Evolutionary conservation across 2,329 filamentous ascomycete genomes (phyloP).

Genomic region (Chrysoporthe cubensis): DNA sequence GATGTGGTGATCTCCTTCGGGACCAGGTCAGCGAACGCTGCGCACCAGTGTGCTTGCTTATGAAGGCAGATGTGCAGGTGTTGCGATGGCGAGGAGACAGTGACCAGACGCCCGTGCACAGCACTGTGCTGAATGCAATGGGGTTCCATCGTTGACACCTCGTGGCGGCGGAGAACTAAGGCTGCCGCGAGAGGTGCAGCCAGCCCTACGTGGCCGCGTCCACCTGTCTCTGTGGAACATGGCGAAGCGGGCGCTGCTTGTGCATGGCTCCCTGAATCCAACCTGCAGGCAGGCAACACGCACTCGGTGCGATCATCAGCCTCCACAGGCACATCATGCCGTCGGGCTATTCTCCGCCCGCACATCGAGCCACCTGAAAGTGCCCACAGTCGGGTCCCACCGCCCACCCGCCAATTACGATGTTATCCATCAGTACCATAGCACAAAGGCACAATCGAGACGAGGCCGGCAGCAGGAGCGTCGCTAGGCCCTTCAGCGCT

Average conservation of each 20-base stretch:
- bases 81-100: background rate
- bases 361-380: background rate
- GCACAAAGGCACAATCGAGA: background rate
- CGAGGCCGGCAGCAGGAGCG: background rate
- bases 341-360: constrained; percentile 5
- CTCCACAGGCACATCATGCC: constrained; percentile 2
- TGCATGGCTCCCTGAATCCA: background rate
- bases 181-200: background rate
- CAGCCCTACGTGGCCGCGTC: background rate
- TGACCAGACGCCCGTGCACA: background rate
- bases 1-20: background rate
- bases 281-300: constrained; percentile 1
- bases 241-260: constrained; percentile 17
- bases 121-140: background rate
- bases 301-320: constrained; percentile 4
- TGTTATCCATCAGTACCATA: background rate
- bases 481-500: background rate
- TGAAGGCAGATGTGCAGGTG: background rate
- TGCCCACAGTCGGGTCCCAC: too few relatives aligned
- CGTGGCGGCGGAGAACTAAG: constrained; percentile 2
- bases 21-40: background rate
- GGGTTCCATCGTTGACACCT: background rate
- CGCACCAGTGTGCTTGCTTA: background rate
- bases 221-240: constrained; percentile 2
- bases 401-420: too few relatives aligned